These are phyloP conservation scores for Escallonia rubra DNA, from an alignment of 129 eudicot species.

Conservation along the genomic window DNA sequence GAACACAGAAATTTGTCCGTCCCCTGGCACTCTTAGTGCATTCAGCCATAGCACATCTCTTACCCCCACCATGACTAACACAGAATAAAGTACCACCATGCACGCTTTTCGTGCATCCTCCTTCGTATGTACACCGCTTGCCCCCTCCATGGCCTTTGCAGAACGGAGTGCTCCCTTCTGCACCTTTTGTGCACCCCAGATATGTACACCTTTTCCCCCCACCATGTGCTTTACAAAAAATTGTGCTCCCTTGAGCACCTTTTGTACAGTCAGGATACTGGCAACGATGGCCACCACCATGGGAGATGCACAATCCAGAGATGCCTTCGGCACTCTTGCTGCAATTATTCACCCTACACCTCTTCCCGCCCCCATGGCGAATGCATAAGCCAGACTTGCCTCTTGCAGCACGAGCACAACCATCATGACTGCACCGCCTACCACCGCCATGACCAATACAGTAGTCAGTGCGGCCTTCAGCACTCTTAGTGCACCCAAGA, in stretches of 20 bases:
- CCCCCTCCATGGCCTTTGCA: slow-evolving; percentile 99
- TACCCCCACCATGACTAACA: slow-evolving; percentile 88
- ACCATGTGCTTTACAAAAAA: slow-evolving; percentile 86
- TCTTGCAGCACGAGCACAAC: slow-evolving; percentile 78
- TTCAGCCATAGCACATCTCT: slow-evolving; percentile 61
- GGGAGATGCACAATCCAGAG: slow-evolving; percentile 69
- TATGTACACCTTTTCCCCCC: slow-evolving; percentile 83
- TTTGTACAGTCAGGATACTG: slow-evolving; percentile 51
- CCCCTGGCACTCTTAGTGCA: slow-evolving; percentile 94
- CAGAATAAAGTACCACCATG: slow-evolving; percentile 85
- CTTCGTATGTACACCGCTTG: slow-evolving; percentile 69
- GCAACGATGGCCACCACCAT: slow-evolving; percentile 88
- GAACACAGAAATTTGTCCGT: slow-evolving; percentile 66
- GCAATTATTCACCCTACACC: slow-evolving; percentile 67
- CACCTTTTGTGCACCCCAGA: slow-evolving; percentile 78
- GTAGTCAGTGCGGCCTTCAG: slow-evolving; percentile 78
- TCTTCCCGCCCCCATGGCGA: slow-evolving; percentile 88
- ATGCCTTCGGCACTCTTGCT: slow-evolving; percentile 75
- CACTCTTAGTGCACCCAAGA: slow-evolving; percentile 84
- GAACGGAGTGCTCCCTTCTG: slow-evolving; percentile 82
- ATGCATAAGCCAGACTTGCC: slow-evolving; percentile 88
- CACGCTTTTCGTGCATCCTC: slow-evolving; percentile 81
- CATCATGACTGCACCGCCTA: slow-evolving; percentile 60
- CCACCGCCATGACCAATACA: slow-evolving; percentile 95
- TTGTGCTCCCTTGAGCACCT: slow-evolving; percentile 97